These are phyloP conservation scores for Pueraria montana DNA, from an alignment of 306 rosid genomes.

Conservation along the genomic window DNA sequence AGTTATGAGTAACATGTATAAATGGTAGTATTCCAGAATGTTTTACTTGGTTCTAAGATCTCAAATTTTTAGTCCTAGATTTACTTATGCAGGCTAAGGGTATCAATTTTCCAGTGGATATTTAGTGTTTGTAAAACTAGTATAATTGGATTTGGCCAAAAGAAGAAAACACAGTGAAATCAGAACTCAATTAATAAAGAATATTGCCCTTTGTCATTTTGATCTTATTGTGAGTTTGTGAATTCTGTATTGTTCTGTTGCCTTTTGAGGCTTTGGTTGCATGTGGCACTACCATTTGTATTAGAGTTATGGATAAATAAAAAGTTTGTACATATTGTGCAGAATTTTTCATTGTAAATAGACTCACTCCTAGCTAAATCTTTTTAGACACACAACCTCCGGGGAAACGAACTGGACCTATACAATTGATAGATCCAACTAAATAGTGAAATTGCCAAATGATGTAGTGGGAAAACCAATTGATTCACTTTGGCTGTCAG, in stretches of 20 bases:
- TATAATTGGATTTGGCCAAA: background rate
- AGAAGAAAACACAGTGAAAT: background rate
- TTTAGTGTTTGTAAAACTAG: background rate
- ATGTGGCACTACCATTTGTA: background rate
- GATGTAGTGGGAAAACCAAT: background rate
- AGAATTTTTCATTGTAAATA: background rate
- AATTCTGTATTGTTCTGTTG: background rate
- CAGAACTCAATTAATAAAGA: background rate
- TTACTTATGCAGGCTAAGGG: background rate
- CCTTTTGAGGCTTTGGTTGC: background rate
- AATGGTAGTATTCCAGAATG: background rate
- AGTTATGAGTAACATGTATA: conserved; percentile 56
- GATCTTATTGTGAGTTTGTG: background rate
- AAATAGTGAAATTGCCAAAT: too few relatives aligned
- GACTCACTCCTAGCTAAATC: background rate
- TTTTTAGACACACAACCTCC: background rate
- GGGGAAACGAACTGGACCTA: too few relatives aligned
- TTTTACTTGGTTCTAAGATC: too few relatives aligned
- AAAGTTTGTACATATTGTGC: background rate
- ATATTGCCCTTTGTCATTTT: background rate
- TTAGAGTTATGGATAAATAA: background rate
- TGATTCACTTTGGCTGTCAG: background rate
- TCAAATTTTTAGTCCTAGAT: background rate
- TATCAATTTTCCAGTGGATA: background rate
- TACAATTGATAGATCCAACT: too few relatives aligned